Evolutionary conservation across 2,329 filamentous ascomycete species (phyloP), one percentile per base, ranked within the genome.

Genomic region (Biscogniauxia sp.): DNA sequence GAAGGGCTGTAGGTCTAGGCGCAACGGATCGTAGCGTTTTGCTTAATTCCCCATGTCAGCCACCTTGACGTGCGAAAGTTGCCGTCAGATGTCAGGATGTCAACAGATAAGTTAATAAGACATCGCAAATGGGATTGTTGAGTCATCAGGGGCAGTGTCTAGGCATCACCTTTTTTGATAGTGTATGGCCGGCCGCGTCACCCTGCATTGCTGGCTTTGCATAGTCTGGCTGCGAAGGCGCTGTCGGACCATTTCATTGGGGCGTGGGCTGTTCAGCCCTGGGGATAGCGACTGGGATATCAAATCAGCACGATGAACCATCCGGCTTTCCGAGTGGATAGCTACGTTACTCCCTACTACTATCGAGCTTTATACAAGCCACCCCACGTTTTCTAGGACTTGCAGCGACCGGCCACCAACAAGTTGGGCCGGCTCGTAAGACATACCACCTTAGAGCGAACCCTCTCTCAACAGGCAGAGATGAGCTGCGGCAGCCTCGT

Each of bases 131-230:
- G 17, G 15, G 17, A 51, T 51, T 20, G 50, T 51, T 51, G 50
- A 51, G 50, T 51, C 50, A 51, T 51, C 50, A 7, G 7, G 37
- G 17, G 15, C 37, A 15, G 13, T n/a, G 52, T 20, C 25, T 53
- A 54, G 32, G 25, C 53, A 57, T n/a, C 51, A 9, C 13, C n/a
- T 17, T 23, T 23, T 49, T 56, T 55, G 32, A 53, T 54, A 57
- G 45, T 49, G 52, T 50, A 32, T 52, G 58, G 62, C 62, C 60
- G 58, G 62, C 62, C 60, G 62, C 62, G 60, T 64, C 62, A 64
- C 62, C 62, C 56, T 52, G 45, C 60, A 58, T 54, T 17, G 49
- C 55, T 60, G 41, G 54, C 51, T 19, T 55, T 59, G 37, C 37
- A 45, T 45, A n/a, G 37, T 45, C 11, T 37, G 9, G 17, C 37